Conservation (phyloP, 2,329 filamentous ascomycete genomes). For the Boeremia exigua region DNA sequence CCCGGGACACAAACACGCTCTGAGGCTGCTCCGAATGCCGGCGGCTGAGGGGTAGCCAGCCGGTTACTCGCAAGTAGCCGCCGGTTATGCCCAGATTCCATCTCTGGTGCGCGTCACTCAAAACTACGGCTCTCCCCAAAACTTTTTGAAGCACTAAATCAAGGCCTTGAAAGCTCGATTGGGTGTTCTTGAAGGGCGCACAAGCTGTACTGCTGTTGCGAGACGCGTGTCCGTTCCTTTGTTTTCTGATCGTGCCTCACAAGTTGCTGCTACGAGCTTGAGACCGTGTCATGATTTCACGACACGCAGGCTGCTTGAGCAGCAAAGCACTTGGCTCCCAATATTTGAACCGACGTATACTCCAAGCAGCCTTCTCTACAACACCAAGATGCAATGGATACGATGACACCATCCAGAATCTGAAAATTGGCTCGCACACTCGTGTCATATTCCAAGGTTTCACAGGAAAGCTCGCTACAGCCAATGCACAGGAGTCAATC, state of each 20-base stretch:
- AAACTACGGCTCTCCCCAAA: constrained; percentile 12
- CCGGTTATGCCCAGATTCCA: constrained; percentile 15
- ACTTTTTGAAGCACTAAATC: background rate
- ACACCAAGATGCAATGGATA: constrained; percentile 52
- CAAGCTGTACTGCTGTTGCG: constrained; percentile 1
- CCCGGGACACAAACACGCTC: constrained; percentile 2
- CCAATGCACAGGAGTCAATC: constrained; percentile 77
- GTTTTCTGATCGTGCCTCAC: background rate
- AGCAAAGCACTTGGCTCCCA: constrained; percentile 7
- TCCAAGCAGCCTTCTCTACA: constrained; percentile 36
- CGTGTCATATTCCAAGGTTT: constrained; percentile 75
- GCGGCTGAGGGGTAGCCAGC: constrained; percentile 5
- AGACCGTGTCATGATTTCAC: constrained; percentile 12
- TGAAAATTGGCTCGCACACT: constrained; percentile 71
- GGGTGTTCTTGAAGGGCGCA: background rate
- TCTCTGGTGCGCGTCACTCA: constrained; percentile 3
- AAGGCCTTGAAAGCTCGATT: constrained; percentile 5
- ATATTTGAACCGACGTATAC: constrained; percentile 4
- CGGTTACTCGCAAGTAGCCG: constrained; percentile 18
- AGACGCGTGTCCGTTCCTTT: background rate
- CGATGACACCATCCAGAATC: constrained; percentile 68
- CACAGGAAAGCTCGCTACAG: constrained; percentile 72
- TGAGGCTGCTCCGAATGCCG: constrained; percentile 8
- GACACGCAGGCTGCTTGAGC: constrained; percentile 19
- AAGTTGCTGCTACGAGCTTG: background rate